Percentiles rank a stretch among this genome's conserved stretches.
These are phyloP conservation scores for Cystobasidiaceae sp. DNA, from an alignment of 1,284 basidiomycete genomes.

Conservation along the genomic window DNA sequence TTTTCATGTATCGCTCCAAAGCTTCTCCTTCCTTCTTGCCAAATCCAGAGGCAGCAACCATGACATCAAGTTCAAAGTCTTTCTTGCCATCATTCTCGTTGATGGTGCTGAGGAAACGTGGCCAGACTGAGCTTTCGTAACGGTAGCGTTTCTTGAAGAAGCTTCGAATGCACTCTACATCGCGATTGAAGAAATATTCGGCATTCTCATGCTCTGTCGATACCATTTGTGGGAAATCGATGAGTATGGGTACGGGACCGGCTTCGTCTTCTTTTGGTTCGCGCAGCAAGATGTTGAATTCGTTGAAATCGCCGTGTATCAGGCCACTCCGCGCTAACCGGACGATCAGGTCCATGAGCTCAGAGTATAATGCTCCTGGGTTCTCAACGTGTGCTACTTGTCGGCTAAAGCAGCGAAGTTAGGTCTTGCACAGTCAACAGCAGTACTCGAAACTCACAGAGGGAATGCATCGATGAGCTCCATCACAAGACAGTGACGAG, in stretches of 20 bases:
- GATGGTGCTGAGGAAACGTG: constrained; percentile 57
- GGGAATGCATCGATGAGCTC: constrained; percentile 91
- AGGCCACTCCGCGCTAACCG: constrained; percentile 86
- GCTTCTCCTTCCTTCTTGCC: constrained; percentile 71
- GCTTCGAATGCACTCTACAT: constrained; percentile 89
- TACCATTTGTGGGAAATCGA: constrained; percentile 99
- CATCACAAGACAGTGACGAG: constrained; percentile 93
- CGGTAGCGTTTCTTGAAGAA: constrained; percentile 90
- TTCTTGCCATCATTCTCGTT: constrained; percentile 35
- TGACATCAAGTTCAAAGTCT: constrained; percentile 70
- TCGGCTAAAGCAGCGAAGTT: constrained; percentile 55
- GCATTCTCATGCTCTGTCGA: constrained; percentile 94
- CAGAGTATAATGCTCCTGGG: constrained; percentile 83
- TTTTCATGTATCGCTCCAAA: constrained; percentile 53
- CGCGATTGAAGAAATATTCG: constrained; percentile 98
- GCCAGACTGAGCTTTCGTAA: constrained; percentile 85
- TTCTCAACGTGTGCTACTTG: constrained; percentile 78
- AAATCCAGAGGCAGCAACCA: constrained; percentile 88
- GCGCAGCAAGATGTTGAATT: constrained; percentile 95
- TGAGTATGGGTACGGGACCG: constrained; percentile 79
- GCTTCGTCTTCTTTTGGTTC: constrained; percentile 49
- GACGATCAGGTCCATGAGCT: constrained; percentile 92
- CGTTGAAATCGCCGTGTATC: constrained; percentile 98
- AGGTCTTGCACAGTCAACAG: constrained; percentile 31
- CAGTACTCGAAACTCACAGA: constrained; percentile 56